Evolutionary conservation across 441 rosid species (phyloP), one percentile per base, ranked within the genome.

Genomic region (Gossypium davidsonii): DNA sequence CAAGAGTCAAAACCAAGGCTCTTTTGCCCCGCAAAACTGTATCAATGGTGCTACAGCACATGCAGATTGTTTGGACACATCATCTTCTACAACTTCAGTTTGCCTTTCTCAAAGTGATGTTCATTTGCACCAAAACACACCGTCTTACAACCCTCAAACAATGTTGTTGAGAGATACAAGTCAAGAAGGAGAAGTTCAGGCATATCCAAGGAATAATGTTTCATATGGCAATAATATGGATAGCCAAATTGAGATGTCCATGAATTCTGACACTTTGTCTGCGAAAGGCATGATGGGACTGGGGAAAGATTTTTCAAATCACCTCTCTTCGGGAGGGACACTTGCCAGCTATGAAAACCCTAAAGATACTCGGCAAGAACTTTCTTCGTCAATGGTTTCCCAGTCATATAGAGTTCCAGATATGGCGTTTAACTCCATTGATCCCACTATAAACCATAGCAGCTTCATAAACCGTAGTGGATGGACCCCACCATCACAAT

Each of bases 81-180:
- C 86, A 48, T 90, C 96, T 52, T 87, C 96, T 25, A 84, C 90
- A n/a, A 86, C 91, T 23, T 89, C 93, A 46, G 83, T 84, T 57
- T 85, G 91, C 78, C 71, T 83, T 64, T 86, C 93, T 59, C 93
- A 84, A 70, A 86, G 79, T 61, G 90, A 90, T 74, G 73, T 73
- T 75, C 85, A 83, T 68, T 70, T 87, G 68, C 89, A 81, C 75
- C 90, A 79, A 62, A 86, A 81, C 46, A 76, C 81, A 6, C 72
- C 78, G 44, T 75, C 87, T 6, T 83, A 77, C 80, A 79, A 80
- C 70, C 84, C 82, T 18, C 93, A 81, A 46, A 37, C 89, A 14
- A 67, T 76, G 75, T 62, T 85, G 76, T 49, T 82, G 73, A 83
- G 85, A 70, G 90, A 83, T 11, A 56, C 79, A 5, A 83, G 70